phyloP scores from a whole-genome alignment of 83 land plant species.

The Picea mariana region DNA sequence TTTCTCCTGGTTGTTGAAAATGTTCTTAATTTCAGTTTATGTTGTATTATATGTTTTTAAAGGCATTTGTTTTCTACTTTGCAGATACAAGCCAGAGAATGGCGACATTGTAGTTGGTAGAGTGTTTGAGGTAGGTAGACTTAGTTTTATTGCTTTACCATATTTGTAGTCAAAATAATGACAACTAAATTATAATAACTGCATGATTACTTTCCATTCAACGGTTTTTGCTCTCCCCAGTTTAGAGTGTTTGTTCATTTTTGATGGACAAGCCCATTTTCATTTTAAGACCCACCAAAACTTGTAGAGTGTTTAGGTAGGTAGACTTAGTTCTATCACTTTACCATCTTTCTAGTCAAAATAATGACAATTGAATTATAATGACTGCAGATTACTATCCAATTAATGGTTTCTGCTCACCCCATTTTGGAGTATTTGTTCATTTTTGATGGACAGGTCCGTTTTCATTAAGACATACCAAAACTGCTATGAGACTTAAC shows the following conservation, averaged over 20 bases:
- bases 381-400: background rate
- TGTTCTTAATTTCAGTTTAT: background rate
- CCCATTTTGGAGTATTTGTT: background rate
- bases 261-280: too few relatives aligned
- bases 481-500: too few relatives aligned
- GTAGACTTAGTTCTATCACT: background rate
- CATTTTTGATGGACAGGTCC: too few relatives aligned
- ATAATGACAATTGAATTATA: background rate
- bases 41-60: background rate
- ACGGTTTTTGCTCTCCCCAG: background rate
- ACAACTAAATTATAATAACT: background rate
- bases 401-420: background rate
- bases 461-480: too few relatives aligned
- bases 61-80: slow-evolving; percentile 1
- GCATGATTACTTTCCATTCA: slow-evolving; percentile 17
- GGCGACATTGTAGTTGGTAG: slow-evolving; percentile 93
- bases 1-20: background rate
- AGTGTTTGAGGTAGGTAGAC: slow-evolving; percentile 60
- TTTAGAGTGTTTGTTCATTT: background rate
- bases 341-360: background rate
- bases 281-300: slow-evolving; percentile 4
- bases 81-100: slow-evolving; percentile 87
- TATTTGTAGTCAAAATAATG: background rate
- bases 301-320: slow-evolving; percentile 86
- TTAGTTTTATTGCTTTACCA: background rate